These are phyloP conservation scores for Magnusiomyces sp. DNA, from an alignment of 1,139 yeast genomes.

Conservation along the genomic window DNA sequence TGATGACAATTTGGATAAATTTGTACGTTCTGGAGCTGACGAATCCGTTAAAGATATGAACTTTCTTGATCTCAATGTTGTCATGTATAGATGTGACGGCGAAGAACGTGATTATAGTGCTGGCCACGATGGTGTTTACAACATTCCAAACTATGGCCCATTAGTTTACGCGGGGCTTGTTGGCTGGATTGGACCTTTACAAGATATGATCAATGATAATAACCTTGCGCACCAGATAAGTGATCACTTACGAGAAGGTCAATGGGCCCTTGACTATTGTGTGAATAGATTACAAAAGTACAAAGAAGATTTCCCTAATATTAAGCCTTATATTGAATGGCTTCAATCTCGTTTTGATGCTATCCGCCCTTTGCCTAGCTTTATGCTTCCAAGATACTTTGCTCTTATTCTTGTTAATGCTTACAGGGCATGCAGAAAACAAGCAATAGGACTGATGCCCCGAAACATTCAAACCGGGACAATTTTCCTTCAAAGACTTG, in stretches of 20 bases:
- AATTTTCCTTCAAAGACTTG: constrained; percentile 67
- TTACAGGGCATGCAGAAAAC: constrained; percentile 67
- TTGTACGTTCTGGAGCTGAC: constrained; percentile 62
- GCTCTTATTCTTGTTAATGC: constrained; percentile 71
- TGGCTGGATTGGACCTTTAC: constrained; percentile 78
- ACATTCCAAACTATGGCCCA: constrained; percentile 62
- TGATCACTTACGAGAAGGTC: constrained; percentile 69
- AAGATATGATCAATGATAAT: constrained; percentile 55
- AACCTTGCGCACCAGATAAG: constrained; percentile 79
- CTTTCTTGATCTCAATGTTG: constrained; percentile 63
- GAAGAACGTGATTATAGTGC: constrained; percentile 79
- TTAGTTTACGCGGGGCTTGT: constrained; percentile 84
- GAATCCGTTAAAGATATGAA: constrained; percentile 56
- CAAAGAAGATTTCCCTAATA: constrained; percentile 37
- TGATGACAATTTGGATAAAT: constrained; percentile 54
- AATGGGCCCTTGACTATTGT: constrained; percentile 83
- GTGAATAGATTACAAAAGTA: constrained; percentile 56
- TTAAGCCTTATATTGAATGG: constrained; percentile 59
- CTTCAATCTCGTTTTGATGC: constrained; percentile 55
- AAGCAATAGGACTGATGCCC: constrained; percentile 54
- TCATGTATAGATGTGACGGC: constrained; percentile 70
- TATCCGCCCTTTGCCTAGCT: constrained; percentile 61
- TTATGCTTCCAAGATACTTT: constrained; percentile 79
- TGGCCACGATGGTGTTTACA: constrained; percentile 65
- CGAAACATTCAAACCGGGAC: constrained; percentile 51